A percentile compares a stretch with the other conserved stretches of the same genome.
phyloP scores from a whole-genome alignment of 768 basidiomycete genomes.

The Lentinula aciculospora region DNA sequence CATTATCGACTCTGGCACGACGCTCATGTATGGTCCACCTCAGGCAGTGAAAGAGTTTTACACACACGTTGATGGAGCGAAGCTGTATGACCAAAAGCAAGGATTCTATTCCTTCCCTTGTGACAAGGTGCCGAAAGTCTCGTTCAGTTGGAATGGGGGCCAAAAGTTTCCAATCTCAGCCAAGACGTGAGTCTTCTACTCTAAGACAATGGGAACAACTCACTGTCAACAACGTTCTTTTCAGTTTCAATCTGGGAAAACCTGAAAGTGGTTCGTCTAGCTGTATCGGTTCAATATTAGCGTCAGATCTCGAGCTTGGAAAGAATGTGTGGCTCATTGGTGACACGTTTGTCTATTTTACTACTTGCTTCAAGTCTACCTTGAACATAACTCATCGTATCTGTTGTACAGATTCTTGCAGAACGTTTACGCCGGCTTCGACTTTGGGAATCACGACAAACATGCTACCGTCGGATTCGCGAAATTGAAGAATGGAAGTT shows the following conservation, averaged over 20 bases:
- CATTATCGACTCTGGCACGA: constrained; percentile 33
- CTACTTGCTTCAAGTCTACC: neutral
- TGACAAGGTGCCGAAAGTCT: constrained; percentile 17
- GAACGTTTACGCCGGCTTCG: neutral
- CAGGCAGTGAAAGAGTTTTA: constrained; percentile 18
- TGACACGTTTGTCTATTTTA: neutral
- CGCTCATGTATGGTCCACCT: constrained; percentile 25
- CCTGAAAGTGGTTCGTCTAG: neutral
- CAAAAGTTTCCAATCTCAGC: constrained; percentile 39
- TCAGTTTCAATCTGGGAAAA: neutral
- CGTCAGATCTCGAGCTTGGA: neutral
- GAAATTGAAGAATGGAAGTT: neutral
- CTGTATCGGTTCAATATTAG: neutral
- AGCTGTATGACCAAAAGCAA: constrained; percentile 10
- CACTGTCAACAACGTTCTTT: neutral
- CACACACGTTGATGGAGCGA: constrained; percentile 18
- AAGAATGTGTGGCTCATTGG: constrained; percentile 1
- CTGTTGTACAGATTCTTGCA: neutral
- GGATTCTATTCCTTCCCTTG: constrained; percentile 28
- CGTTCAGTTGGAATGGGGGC: constrained; percentile 29
- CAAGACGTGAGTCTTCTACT: constrained; percentile 15
- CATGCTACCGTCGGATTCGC: constrained; percentile 20
- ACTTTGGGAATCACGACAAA: constrained; percentile 19
- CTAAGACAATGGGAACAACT: neutral
- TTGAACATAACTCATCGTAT: neutral